A percentile compares a stretch with the other conserved stretches of the same genome.
Evolutionary conservation across 2,329 filamentous ascomycete species (phyloP).

Genomic region (Immersiporthe knoxdaviesiana): DNA sequence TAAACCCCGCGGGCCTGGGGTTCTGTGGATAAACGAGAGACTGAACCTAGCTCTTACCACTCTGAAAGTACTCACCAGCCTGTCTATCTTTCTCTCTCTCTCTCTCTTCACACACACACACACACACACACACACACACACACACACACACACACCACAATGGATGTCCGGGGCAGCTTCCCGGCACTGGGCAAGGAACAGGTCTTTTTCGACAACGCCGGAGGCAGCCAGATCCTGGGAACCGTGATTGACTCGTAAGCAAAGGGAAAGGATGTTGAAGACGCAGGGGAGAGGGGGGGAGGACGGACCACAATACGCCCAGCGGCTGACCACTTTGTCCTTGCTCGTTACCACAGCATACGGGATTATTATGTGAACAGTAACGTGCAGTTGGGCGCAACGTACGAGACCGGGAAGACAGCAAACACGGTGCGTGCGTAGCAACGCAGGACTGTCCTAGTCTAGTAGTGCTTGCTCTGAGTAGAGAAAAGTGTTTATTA

Average conservation of each 20-base stretch:
- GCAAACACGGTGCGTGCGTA: slow-evolving; percentile 50
- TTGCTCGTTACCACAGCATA: slow-evolving; percentile 52
- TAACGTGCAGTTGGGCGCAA: slow-evolving; percentile 77
- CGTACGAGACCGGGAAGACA: slow-evolving; percentile 62
- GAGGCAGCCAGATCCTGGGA: slow-evolving; percentile 71
- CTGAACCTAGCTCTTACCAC: neutral
- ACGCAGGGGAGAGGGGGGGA: too few species aligned
- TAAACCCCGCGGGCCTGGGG: neutral
- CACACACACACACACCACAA: slow-evolving; percentile 7
- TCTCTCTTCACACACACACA: neutral
- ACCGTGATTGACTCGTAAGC: slow-evolving; percentile 68
- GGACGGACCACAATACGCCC: neutral
- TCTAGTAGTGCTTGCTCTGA: neutral
- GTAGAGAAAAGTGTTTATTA: neutral
- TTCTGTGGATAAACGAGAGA: neutral
- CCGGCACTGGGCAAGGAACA: slow-evolving; percentile 68
- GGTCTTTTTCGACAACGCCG: slow-evolving; percentile 78
- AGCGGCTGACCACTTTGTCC: neutral
- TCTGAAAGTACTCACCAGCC: neutral
- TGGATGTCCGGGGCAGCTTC: slow-evolving; percentile 66
- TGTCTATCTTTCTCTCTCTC: neutral
- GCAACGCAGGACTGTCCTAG: neutral
- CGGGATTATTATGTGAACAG: slow-evolving; percentile 66
- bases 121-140: neutral
- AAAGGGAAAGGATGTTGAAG: neutral